Percentiles rank a stretch among this genome's conserved stretches.
Conservation (phyloP, 2,329 filamentous ascomycete species). For the Clonostachys byssicola region DNA sequence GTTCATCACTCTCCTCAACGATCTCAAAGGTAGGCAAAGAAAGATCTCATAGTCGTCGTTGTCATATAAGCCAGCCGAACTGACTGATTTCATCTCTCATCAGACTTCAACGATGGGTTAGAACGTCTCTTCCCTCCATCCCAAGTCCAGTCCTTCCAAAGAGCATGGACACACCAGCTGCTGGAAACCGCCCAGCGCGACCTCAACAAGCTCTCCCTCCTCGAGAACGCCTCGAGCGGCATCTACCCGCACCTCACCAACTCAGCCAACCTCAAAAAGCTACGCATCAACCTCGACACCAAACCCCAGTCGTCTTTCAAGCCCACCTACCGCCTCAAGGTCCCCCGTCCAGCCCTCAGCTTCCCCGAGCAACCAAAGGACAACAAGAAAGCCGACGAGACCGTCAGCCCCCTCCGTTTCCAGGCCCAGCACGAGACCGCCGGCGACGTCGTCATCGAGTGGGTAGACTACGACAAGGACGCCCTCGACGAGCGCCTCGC, state of each 20-base stretch:
- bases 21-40: slow-evolving; percentile 27
- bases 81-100: not conserved
- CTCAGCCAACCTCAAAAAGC: slow-evolving; percentile 36
- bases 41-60: not conserved
- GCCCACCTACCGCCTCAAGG: slow-evolving; percentile 35
- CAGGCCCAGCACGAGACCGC: slow-evolving; percentile 24
- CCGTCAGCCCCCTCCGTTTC: slow-evolving; percentile 12
- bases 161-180: slow-evolving; percentile 40
- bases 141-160: slow-evolving; percentile 33
- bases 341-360: slow-evolving; percentile 22
- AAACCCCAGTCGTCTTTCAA: slow-evolving; percentile 31
- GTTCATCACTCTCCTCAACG: slow-evolving; percentile 29
- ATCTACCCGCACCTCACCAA: slow-evolving; percentile 35
- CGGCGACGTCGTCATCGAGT: slow-evolving; percentile 34
- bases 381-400: not conserved
- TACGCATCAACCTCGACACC: slow-evolving; percentile 40
- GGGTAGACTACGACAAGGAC: slow-evolving; percentile 38
- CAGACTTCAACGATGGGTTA: slow-evolving; percentile 42
- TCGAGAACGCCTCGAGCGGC: slow-evolving; percentile 33
- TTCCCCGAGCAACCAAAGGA: slow-evolving; percentile 5
- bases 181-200: slow-evolving; percentile 38
- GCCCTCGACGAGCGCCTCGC: slow-evolving; percentile 33
- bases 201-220: slow-evolving; percentile 30
- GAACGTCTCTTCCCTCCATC: slow-evolving; percentile 39
- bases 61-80: not conserved